Evolutionary conservation across 306 rosid species (phyloP).

Genomic region (Delonix regia): DNA sequence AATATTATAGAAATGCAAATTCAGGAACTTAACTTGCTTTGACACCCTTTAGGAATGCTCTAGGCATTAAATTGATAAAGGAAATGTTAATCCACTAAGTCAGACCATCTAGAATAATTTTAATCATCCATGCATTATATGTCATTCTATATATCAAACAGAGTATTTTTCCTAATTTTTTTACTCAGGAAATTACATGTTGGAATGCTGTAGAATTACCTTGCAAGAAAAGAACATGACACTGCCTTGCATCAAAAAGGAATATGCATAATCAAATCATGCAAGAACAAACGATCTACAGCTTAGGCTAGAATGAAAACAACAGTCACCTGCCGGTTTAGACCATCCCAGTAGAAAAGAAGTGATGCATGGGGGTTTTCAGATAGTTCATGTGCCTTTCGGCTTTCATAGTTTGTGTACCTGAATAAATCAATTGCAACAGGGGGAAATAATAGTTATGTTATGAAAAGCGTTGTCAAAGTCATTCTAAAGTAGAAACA

Average conservation of each 20-base stretch:
- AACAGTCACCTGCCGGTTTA: constrained; percentile 74
- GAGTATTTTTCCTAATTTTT: constrained; percentile 18
- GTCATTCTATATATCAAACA: constrained; percentile 15
- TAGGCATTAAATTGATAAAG: constrained; percentile 11
- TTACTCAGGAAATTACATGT: constrained; percentile 27
- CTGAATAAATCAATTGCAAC: constrained; percentile 49
- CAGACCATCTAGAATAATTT: constrained; percentile 24
- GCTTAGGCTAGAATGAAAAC: constrained; percentile 30
- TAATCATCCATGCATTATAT: constrained; percentile 9
- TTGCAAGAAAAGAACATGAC: too few relatives aligned
- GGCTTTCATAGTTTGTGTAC: constrained; percentile 95
- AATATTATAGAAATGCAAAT: too few relatives aligned
- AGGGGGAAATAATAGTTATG: constrained; percentile 38
- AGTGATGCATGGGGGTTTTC: constrained; percentile 88
- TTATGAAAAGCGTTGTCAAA: constrained; percentile 15
- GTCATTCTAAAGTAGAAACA: constrained; percentile 29
- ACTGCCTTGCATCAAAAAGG: constrained; percentile 24
- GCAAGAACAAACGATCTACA: constrained; percentile 30
- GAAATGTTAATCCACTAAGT: constrained; percentile 24
- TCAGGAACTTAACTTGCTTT: too few relatives aligned
- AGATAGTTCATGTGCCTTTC: constrained; percentile 69
- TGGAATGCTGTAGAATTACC: too few relatives aligned
- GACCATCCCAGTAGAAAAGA: constrained; percentile 90
- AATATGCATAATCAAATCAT: constrained; percentile 19
- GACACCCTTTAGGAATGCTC: constrained; percentile 16